Percentiles rank a stretch among this genome's conserved stretches.
phyloP scores from a whole-genome alignment of 1,284 basidiomycete genomes.

The Puccinia sorghi region DNA sequence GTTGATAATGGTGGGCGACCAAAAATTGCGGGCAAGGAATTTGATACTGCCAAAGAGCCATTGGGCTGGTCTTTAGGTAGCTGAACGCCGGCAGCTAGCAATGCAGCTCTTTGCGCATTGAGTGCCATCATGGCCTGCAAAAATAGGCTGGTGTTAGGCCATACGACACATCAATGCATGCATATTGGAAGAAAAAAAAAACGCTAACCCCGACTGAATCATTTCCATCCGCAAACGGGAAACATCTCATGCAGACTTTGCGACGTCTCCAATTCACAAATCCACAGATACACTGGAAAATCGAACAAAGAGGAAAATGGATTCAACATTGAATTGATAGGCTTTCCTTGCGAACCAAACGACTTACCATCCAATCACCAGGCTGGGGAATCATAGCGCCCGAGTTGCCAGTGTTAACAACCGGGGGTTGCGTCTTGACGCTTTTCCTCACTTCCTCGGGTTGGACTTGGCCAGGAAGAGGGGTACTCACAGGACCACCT shows the following conservation, averaged over 20 bases:
- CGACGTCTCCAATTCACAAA: constrained; percentile 47
- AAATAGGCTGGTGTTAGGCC: background rate
- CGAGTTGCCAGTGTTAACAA: constrained; percentile 42
- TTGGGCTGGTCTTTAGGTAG: constrained; percentile 13
- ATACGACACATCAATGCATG: too few species aligned
- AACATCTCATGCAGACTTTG: constrained; percentile 49
- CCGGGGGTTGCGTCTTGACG: constrained; percentile 41
- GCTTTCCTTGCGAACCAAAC: background rate
- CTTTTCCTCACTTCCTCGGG: constrained; percentile 44
- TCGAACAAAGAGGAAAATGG: background rate
- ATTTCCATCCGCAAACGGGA: constrained; percentile 47
- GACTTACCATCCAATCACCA: constrained; percentile 46
- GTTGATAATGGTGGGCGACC: background rate
- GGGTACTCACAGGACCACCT: constrained; percentile 18
- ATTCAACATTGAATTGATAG: background rate
- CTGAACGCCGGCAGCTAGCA: constrained; percentile 32
- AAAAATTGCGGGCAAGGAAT: background rate
- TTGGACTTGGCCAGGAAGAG: constrained; percentile 45
- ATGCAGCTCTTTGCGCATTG: constrained; percentile 41
- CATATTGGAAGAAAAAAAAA: background rate
- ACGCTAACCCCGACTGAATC: constrained; percentile 43
- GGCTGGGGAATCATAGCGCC: constrained; percentile 47
- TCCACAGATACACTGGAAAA: constrained; percentile 39
- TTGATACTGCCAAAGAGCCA: background rate
- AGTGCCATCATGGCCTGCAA: constrained; percentile 45